Percentiles rank a stretch among this genome's conserved stretches.
These are phyloP conservation scores for Boletellus deceptivus DNA, from an alignment of 1,284 basidiomycete genomes.

Conservation along the genomic window DNA sequence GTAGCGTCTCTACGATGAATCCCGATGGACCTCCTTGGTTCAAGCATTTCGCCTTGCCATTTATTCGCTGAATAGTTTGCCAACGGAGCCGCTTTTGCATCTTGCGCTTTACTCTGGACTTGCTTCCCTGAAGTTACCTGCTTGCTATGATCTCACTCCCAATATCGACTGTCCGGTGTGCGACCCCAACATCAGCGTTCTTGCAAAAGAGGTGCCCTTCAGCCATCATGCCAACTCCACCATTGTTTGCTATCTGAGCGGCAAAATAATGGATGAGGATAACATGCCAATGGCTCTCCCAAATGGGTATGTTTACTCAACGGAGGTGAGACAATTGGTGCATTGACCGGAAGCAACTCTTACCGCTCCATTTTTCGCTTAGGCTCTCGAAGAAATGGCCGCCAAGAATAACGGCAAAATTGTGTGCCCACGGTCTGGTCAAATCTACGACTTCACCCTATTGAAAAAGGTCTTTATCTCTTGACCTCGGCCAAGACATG, in stretches of 20 bases:
- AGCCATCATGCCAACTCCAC: conserved; percentile 95
- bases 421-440: conserved; percentile 76
- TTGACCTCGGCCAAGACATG: conserved; percentile 24
- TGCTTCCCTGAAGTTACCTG: conserved; percentile 81
- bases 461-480: conserved; percentile 90
- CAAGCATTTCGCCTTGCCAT: conserved; percentile 81
- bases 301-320: conserved; percentile 90
- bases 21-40: conserved; percentile 74
- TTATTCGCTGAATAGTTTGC: conserved; percentile 81
- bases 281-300: conserved; percentile 92
- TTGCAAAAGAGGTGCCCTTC: conserved; percentile 86
- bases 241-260: conserved; percentile 88
- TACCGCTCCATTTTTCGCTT: conserved; percentile 2
- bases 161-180: conserved; percentile 94
- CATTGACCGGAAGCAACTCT: conserved; percentile 3
- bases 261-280: conserved; percentile 92
- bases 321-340: conserved; percentile 58
- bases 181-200: conserved; percentile 69
- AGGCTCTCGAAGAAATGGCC: conserved; percentile 87
- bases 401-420: conserved; percentile 71
- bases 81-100: conserved; percentile 82
- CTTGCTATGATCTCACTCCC: conserved; percentile 63
- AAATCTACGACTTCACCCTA: conserved; percentile 60
- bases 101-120: conserved; percentile 88
- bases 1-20: conserved; percentile 78